These are phyloP conservation scores for Phlyctochytrium planicorne DNA, from an alignment of 192 early-diverging fungal species.

Conservation along the genomic window DNA sequence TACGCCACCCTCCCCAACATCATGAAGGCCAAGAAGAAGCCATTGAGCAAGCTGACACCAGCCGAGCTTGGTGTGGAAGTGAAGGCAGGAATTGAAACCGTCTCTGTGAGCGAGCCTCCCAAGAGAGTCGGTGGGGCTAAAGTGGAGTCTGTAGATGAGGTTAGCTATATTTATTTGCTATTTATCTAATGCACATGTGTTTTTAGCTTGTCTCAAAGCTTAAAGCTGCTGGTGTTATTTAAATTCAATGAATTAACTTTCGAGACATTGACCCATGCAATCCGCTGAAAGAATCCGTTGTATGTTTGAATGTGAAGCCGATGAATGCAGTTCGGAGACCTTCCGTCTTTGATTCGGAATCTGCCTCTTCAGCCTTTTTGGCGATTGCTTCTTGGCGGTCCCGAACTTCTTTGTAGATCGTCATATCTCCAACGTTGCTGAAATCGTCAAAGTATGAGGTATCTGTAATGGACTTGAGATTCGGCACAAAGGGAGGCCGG, in stretches of 20 bases:
- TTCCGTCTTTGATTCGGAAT: conserved; percentile 14
- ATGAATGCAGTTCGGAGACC: conserved; percentile 42
- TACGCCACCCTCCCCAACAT: conserved; percentile 95
- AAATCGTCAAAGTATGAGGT: conserved; percentile 62
- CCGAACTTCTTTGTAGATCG: conserved; percentile 54
- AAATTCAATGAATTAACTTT: no score
- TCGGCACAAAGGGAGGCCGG: conserved; percentile 48
- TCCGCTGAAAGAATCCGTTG: no score
- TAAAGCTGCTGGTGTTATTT: conserved; percentile 25
- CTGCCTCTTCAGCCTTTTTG: conserved; percentile 19
- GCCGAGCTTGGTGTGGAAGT: conserved; percentile 84
- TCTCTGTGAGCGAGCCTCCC: conserved; percentile 90
- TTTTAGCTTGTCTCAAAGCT: conserved; percentile 30
- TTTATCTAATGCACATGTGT: neutral
- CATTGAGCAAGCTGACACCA: conserved; percentile 73
- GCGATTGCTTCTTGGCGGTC: no score
- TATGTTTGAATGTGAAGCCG: conserved; percentile 54
- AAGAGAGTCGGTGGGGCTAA: conserved; percentile 89
- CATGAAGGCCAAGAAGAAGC: conserved; percentile 99
- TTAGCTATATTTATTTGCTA: conserved; percentile 22
- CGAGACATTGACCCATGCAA: no score
- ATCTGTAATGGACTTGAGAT: conserved; percentile 36
- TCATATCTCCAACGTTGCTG: conserved; percentile 47
- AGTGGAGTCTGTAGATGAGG: conserved; percentile 88
- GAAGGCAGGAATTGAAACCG: conserved; percentile 74